Conservation (phyloP, 2,329 filamentous ascomycete species). For the Colletotrichum orbiculare region DNA sequence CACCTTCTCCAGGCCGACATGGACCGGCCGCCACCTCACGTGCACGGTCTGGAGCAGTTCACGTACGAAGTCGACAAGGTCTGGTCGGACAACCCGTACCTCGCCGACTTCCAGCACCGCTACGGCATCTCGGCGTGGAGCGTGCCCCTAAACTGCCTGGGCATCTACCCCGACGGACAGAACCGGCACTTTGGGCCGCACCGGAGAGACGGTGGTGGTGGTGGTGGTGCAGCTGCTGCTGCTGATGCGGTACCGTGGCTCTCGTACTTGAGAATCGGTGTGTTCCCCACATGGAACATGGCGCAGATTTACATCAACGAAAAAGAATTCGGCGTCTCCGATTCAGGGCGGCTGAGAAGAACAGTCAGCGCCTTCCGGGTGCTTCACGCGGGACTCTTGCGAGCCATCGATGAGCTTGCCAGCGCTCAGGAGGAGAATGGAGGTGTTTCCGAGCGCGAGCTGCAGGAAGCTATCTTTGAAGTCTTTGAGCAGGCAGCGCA, state of each 20-base stretch:
- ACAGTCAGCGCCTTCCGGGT: conserved; percentile 2
- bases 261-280: not conserved
- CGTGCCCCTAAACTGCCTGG: not conserved
- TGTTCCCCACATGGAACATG: not conserved
- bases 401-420: not conserved
- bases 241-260: too few relatives aligned
- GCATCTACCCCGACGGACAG: not conserved
- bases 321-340: not conserved
- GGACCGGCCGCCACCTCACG: too few relatives aligned
- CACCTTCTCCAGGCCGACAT: too few relatives aligned
- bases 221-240: too few relatives aligned
- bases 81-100: conserved; percentile 5
- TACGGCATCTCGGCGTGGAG: not conserved
- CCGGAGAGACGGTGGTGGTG: too few relatives aligned
- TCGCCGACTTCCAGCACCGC: conserved; percentile 1
- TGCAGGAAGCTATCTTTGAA: not conserved
- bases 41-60: not conserved
- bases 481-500: not conserved
- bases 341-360: not conserved
- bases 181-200: too few relatives aligned
- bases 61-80: not conserved
- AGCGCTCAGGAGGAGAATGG: too few relatives aligned
- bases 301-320: conserved; percentile 5
- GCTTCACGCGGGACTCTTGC: not conserved
- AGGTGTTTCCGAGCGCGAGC: too few relatives aligned